Evolutionary conservation across 768 basidiomycete genomes (phyloP), one percentile per base, ranked within the genome.

Genomic region (Lentinus brumalis): DNA sequence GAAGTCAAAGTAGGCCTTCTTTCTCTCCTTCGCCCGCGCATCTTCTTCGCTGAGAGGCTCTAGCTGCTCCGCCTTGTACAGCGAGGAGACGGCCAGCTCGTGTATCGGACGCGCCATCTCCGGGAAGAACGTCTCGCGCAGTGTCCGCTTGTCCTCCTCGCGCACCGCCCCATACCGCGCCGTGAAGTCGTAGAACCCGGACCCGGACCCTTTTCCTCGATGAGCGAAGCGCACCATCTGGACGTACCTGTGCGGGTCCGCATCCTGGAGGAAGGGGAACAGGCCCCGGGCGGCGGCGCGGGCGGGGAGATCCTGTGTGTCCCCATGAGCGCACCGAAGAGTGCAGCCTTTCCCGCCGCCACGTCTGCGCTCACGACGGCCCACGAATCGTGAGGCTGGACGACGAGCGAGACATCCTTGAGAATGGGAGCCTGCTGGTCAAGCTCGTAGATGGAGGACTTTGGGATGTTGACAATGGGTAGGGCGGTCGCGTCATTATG

Each of bases 111-210:
- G 60, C 46, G 70, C 70, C 10, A 62, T 67, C 61, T 86, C 81
- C 2, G 83, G 80, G 62, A 86, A 81, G 76, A 94, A 82, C 59
- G 82, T 86, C 67, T 95, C 79, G 8, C 87, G 79, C 26, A 96
- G 80, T 0, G 95, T 93, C 54, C 86, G 72, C 31, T 83, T 82
- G 69, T 96, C 96, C 69, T 89, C 92, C 16, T 96, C 95, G 16
- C 90, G 79, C 41, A 94, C 83, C 0, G 92, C 89, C 21, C 92
- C 94, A 70, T 98, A 98, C 3, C 95, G 86, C 3, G 95, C 94
- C 0, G 94, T 91, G 69, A 90, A 97, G 75, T 98, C 96, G 61
- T 91, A 90, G 76, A 98, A 98, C 11, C 83, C 91, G 8, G 88
- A 87, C 0, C 84, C 84, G 0, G 80, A 75, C 1, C 78, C 77